These are phyloP conservation scores for Alternaria arbusti DNA, from an alignment of 2,329 filamentous ascomycete genomes.

Conservation along the genomic window DNA sequence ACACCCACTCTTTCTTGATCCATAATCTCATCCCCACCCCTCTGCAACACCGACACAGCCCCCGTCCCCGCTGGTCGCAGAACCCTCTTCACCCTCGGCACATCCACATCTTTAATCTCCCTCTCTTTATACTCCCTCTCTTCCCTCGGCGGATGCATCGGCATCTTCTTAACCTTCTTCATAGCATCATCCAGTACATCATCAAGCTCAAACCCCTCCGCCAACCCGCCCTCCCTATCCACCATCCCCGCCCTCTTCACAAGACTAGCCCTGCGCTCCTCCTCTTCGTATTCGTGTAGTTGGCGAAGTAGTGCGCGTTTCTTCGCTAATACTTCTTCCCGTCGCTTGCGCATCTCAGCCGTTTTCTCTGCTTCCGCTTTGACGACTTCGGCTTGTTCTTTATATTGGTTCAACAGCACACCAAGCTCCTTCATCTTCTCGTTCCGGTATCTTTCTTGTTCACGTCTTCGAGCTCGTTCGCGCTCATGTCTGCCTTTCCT, in stretches of 20 bases:
- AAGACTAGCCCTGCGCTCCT: not conserved
- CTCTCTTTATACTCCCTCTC: not conserved
- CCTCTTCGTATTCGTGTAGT: not conserved
- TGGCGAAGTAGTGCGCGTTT: slow-evolving; percentile 1
- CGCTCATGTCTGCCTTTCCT: not conserved
- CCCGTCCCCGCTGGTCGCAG: not conserved
- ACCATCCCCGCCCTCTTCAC: not conserved
- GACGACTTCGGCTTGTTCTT: not conserved
- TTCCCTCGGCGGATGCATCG: not conserved
- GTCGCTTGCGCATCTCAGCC: not conserved
- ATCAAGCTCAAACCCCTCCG: not conserved
- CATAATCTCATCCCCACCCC: too few species aligned
- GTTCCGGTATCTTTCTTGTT: not conserved
- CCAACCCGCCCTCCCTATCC: not conserved
- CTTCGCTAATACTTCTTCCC: not conserved
- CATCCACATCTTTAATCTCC: not conserved
- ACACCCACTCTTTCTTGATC: too few species aligned
- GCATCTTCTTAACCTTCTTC: not conserved
- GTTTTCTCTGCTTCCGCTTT: not conserved
- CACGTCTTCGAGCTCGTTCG: not conserved
- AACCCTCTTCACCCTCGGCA: not conserved
- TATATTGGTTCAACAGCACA: not conserved
- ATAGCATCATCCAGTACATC: slow-evolving; percentile 7
- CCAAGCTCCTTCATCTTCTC: not conserved
- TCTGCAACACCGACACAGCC: not conserved